Percentiles rank a stretch among this genome's conserved stretches.
phyloP scores from a whole-genome alignment of 345 rosid species.

The Populus deltoides region DNA sequence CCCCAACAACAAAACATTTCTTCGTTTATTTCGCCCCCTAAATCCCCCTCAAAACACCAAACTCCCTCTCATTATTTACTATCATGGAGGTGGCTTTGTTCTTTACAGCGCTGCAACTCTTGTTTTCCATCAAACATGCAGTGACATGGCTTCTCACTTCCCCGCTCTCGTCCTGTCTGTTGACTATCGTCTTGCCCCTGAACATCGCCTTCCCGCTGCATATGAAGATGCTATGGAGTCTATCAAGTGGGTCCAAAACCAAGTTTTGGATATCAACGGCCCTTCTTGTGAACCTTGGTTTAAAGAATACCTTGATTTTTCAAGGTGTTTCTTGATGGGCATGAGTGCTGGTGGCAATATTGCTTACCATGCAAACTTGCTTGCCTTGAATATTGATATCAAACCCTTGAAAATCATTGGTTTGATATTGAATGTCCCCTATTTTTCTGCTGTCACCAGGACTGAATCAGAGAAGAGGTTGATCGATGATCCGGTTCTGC shows the following conservation, averaged over 20 bases:
- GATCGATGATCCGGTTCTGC: slow-evolving; percentile 48
- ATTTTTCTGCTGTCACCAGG: slow-evolving; percentile 54
- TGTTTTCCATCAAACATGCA: slow-evolving; percentile 54
- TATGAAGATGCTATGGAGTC: slow-evolving; percentile 78
- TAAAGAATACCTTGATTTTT: slow-evolving; percentile 52
- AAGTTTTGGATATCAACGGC: slow-evolving; percentile 37
- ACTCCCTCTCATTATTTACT: slow-evolving; percentile 60
- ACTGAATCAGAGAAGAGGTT: slow-evolving; percentile 60
- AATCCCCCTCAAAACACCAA: slow-evolving; percentile 31
- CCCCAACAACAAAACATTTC: slow-evolving; percentile 44
- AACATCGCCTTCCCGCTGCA: slow-evolving; percentile 88
- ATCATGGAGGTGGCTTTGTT: slow-evolving; percentile 77
- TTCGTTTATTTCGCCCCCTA: slow-evolving; percentile 59
- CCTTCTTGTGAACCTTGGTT: slow-evolving; percentile 57
- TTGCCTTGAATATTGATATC: slow-evolving; percentile 42
- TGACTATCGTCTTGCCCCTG: slow-evolving; percentile 81
- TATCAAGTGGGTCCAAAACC: slow-evolving; percentile 64
- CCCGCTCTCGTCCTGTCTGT: slow-evolving; percentile 62
- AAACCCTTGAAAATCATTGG: slow-evolving; percentile 58
- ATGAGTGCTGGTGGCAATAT: slow-evolving; percentile 73
- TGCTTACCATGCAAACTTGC: slow-evolving; percentile 56
- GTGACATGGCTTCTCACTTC: slow-evolving; percentile 39
- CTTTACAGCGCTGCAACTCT: slow-evolving; percentile 44
- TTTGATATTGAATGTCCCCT: slow-evolving; percentile 60
- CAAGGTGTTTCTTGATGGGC: slow-evolving; percentile 61